phyloP scores from a whole-genome alignment of 352 stramenopile genomes.

The Phytopythium mirpurense region DNA sequence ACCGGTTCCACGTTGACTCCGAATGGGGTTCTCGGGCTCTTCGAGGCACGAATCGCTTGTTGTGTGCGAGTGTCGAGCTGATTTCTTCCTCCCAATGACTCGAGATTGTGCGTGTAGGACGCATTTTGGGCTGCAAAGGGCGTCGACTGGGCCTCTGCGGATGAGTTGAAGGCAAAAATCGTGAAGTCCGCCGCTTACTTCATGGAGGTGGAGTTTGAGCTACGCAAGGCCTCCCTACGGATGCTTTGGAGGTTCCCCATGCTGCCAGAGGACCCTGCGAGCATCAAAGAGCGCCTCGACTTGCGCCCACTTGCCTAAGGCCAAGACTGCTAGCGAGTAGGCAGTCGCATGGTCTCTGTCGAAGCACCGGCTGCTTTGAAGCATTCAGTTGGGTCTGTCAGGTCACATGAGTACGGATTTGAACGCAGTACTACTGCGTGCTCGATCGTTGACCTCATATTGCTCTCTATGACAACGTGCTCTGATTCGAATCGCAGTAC shows the following conservation, averaged over 20 bases:
- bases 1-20: not conserved
- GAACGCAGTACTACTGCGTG: too few relatives aligned
- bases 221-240: too few relatives aligned
- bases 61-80: too few relatives aligned
- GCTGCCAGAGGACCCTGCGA: not conserved
- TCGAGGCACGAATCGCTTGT: not conserved
- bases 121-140: not conserved
- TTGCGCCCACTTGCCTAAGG: not conserved
- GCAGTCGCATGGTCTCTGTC: too few relatives aligned
- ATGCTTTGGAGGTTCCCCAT: not conserved
- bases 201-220: not conserved
- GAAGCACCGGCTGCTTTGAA: too few relatives aligned
- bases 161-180: not conserved
- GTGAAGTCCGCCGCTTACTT: not conserved
- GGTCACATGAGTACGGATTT: too few relatives aligned
- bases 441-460: too few relatives aligned
- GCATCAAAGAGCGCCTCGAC: not conserved
- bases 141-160: not conserved
- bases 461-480: too few relatives aligned
- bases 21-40: not conserved
- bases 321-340: too few relatives aligned
- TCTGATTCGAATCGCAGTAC: too few relatives aligned
- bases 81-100: too few relatives aligned
- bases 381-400: too few relatives aligned
- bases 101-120: not conserved